A percentile compares a stretch with the other conserved stretches of the same genome.
These are phyloP conservation scores for Mortierella sp. DNA, from an alignment of 371 early-diverging fungal genomes.

Conservation along the genomic window DNA sequence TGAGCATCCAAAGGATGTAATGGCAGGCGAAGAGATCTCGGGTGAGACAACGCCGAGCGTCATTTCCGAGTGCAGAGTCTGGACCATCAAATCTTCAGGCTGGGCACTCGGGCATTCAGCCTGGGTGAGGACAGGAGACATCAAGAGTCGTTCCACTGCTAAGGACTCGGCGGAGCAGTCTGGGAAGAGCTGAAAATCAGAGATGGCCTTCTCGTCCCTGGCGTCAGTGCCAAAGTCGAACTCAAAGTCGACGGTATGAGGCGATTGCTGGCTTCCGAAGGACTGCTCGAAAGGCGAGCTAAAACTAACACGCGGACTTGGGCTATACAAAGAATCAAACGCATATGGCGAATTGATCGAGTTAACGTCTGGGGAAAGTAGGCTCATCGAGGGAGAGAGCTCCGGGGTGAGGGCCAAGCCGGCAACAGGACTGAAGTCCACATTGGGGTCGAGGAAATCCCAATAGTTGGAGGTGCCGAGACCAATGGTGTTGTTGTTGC, in stretches of 20 bases:
- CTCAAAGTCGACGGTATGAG: conserved; percentile 13
- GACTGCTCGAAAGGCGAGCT: conserved; percentile 28
- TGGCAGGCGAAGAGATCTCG: conserved; percentile 8
- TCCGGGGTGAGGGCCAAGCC: conserved; percentile 34
- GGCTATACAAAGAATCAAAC: conserved; percentile 21
- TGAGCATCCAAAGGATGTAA: no score
- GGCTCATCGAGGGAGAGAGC: conserved; percentile 40
- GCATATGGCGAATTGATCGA: conserved; percentile 28
- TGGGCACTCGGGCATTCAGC: no score
- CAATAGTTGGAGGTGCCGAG: conserved; percentile 8
- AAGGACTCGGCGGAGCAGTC: conserved; percentile 16
- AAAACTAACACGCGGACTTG: conserved; percentile 25
- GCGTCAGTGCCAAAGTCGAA: conserved; percentile 15
- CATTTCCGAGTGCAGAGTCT: no score
- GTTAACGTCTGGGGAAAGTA: conserved; percentile 31
- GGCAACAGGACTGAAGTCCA: conserved; percentile 1
- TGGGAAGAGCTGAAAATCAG: conserved; percentile 49
- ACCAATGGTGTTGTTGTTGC: conserved; percentile 13
- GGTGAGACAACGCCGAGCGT: conserved; percentile 1
- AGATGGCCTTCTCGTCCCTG: neutral
- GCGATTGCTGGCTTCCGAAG: neutral
- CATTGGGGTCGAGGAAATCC: conserved; percentile 6
- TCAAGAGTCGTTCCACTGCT: conserved; percentile 16
- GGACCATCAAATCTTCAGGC: no score
- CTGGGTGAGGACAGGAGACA: conserved; percentile 4